Base-by-base conservation (phyloP, 1,139 yeast genomes). In the Pneumocystis wakefieldiae region DNA sequence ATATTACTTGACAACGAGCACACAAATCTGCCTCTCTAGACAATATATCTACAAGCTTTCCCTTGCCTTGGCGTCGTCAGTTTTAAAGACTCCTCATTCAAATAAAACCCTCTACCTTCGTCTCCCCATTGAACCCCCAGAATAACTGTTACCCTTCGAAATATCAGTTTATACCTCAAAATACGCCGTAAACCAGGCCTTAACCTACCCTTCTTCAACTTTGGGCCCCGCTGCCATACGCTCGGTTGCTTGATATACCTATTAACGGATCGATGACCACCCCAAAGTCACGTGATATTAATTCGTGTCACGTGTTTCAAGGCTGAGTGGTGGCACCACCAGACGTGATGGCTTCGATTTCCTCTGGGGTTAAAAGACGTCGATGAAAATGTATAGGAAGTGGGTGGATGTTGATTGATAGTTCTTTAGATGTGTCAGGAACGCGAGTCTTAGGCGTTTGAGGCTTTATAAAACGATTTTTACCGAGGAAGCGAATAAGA, bases 41-140 rank as follows among this genome's bases (percentile, higher is more conserved):
- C 64, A 92, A 81, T 66, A 92, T 80, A 74, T 92, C 98, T 64
- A 92, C 98, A 66, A 92, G 81, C 76, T 94, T 92, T 66, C 99
- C 99, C 75, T 92, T 92, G 74, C 99, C 55, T 48, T 4, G 7
- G 1, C 6, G 1, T 32, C 10, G 2, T 42, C 6, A 19, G 29
- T 17, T 7, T 19, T 3, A 37, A 15, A 14, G n/a, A 14, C 5
- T 37, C n/a, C 14, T 37, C 3, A 3, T 19, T 19, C 4, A 41
- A 17, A 19, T 19, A 19, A 42, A 19, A 12, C 15, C 2, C 5
- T 14, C 1, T 12, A 48, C 55, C 99, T 83, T 92, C 99, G 74
- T 92, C 99, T 68, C 99, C 99, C 98, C 98, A 92, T 77, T 92
- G 98, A 76, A 97, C 80, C 67, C 98, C 98, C 72, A 92, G 82